Percentiles rank a stretch among this genome's conserved stretches.
Evolutionary conservation across 2,329 filamentous ascomycete species (phyloP).

Genomic region (Aspergillus pseudotamarii): DNA sequence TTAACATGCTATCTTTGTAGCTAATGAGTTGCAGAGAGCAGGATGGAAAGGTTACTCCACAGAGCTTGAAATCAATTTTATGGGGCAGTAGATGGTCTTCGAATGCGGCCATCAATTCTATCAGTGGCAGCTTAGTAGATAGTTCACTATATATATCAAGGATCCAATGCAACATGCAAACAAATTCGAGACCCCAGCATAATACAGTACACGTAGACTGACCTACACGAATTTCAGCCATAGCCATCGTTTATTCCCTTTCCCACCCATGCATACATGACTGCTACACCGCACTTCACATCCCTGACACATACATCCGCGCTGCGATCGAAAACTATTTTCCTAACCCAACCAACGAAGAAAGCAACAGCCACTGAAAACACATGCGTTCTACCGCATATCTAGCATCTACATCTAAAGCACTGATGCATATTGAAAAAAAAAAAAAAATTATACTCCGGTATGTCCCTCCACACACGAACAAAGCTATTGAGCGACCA

Average conservation of each 20-base stretch:
- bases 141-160: background rate
- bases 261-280: background rate
- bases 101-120: no score
- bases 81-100: no score
- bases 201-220: no score
- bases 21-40: background rate
- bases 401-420: background rate
- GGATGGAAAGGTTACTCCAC: background rate
- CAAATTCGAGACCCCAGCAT: no score
- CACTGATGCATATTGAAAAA: background rate
- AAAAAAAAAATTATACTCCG: background rate
- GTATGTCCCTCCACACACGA: background rate
- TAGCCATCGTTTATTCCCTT: background rate
- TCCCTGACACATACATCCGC: background rate
- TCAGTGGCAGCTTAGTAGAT: background rate
- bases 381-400: background rate
- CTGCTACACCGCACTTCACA: background rate
- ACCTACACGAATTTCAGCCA: no score
- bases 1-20: background rate
- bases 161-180: no score
- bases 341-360: background rate
- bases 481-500: background rate
- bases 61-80: background rate
- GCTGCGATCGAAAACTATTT: background rate
- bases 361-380: background rate